phyloP scores from a whole-genome alignment of 306 rosid genomes.

The Begonia peltatifolia region DNA sequence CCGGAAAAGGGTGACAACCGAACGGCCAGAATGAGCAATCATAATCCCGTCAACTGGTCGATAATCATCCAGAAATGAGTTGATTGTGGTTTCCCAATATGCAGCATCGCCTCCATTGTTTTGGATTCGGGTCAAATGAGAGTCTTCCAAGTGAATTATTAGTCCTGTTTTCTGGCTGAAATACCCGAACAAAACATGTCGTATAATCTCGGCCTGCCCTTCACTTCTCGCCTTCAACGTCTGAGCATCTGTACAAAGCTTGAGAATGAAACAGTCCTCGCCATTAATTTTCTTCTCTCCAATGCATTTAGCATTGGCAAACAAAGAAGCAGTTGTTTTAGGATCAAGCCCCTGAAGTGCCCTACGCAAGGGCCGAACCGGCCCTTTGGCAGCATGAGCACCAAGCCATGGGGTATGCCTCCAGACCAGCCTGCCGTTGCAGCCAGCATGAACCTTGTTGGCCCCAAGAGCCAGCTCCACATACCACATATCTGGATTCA shows the following conservation, averaged over 20 bases:
- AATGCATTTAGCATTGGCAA: conserved; percentile 78
- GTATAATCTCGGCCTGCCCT: conserved; percentile 95
- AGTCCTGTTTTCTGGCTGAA: conserved; percentile 98
- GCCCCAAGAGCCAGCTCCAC: conserved; percentile 98
- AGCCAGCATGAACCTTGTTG: conserved; percentile 97
- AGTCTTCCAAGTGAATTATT: conserved; percentile 88
- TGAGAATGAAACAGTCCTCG: conserved; percentile 96
- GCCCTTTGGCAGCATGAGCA: conserved; percentile 97
- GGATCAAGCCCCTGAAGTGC: conserved; percentile 99
- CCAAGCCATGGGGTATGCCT: conserved; percentile 99
- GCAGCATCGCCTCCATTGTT: conserved; percentile 96
- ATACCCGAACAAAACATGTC: conserved; percentile 95
- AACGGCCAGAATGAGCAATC: conserved; percentile 94
- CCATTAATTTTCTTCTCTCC: conserved; percentile 91
- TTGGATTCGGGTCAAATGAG: conserved; percentile 97
- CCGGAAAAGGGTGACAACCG: conserved; percentile 94
- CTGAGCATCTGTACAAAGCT: conserved; percentile 77
- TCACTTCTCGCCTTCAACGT: conserved; percentile 94
- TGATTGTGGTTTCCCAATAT: conserved; percentile 98
- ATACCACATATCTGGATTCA: conserved; percentile 99
- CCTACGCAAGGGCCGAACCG: conserved; percentile 87
- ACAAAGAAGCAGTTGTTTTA: conserved; percentile 92
- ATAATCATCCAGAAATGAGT: conserved; percentile 86
- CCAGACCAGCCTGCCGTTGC: conserved; percentile 95
- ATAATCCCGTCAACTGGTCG: conserved; percentile 80